phyloP scores from a whole-genome alignment of 1,284 basidiomycete species.

The Malassezia arunalokei region DNA sequence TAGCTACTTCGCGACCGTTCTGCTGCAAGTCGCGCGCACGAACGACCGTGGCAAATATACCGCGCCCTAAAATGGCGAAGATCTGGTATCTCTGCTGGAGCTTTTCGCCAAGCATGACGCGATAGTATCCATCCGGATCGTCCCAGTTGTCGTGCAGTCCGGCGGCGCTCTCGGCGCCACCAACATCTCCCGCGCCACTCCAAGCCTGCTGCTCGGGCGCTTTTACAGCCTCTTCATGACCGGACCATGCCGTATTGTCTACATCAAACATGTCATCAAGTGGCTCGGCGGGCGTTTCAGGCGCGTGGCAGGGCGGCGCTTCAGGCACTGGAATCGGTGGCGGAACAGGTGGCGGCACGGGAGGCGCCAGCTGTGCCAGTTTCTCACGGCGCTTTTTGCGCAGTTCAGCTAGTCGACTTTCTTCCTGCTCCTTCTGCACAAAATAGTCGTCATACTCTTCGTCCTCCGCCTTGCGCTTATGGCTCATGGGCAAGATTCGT shows the following conservation, averaged over 20 bases:
- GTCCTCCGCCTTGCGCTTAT: background rate
- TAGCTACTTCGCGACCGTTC: slow-evolving; percentile 64
- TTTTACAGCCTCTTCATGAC: no score
- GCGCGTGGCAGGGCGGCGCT: background rate
- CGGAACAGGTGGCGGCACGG: background rate
- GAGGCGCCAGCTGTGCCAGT: background rate
- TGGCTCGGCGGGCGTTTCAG: background rate
- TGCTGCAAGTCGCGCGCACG: slow-evolving; percentile 58
- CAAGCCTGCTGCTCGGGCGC: no score
- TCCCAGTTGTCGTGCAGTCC: slow-evolving; percentile 52
- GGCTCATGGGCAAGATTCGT: background rate
- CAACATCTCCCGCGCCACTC: no score
- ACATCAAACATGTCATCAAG: slow-evolving; percentile 43
- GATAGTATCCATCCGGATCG: slow-evolving; percentile 90
- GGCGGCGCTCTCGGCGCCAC: slow-evolving; percentile 3
- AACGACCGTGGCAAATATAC: slow-evolving; percentile 97
- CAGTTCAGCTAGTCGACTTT: slow-evolving; percentile 21
- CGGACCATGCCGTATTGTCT: slow-evolving; percentile 17
- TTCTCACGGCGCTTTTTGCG: slow-evolving; percentile 22
- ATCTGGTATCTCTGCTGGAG: slow-evolving; percentile 89
- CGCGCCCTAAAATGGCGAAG: slow-evolving; percentile 83
- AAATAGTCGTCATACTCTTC: slow-evolving; percentile 3
- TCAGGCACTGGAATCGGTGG: background rate
- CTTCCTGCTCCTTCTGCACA: slow-evolving; percentile 9
- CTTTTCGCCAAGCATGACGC: slow-evolving; percentile 75